Evolutionary conservation across 495 filamentous ascomycete genomes (phyloP), one percentile per base, ranked within the genome.

Genomic region (Penicillium bovifimosum): DNA sequence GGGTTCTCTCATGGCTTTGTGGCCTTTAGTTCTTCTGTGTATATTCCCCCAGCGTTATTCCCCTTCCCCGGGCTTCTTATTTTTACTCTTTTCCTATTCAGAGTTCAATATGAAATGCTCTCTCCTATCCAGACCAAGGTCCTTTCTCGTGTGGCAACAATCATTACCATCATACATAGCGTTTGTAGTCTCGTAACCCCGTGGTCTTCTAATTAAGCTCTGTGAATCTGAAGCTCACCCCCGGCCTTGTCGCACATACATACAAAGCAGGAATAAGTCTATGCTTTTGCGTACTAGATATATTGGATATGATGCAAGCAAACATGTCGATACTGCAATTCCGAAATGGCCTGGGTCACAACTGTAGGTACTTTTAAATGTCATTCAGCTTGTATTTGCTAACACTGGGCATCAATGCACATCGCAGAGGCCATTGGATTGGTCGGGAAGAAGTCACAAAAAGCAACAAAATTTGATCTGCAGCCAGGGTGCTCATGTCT

Each of bases 1-100:
- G 20, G 20, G 20, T 24, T 24, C 4, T 8, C 17, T 9, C 20
- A 41, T 14, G 9, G 9, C 27, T 5, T 10, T 36, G 18, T 35
- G 33, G n/a, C 43, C 33, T 38, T 18, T 48, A 34, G 34, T 42
- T 31, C 26, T 50, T 41, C 39, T 8, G 31, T 58, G 55, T 56
- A 64, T 64, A 64, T 64, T 48, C 60, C 61, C 58, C 61, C 45
- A 64, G 61, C 58, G 61, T 6, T 16, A 18, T 35, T 13, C n/a
- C 18, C n/a, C 20, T 32, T 32, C 9, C 16, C 6, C 2, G 16
- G 26, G 41, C 7, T 36, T 31, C 14, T 24, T 32, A 43, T 45
- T 40, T 5, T 35, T 27, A 7, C 5, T 44, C 10, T 8, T n/a
- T 27, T 36, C 36, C 6, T 6, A 11, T 16, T 26, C 17, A 20